Evolutionary conservation across 305 asterid genomes (phyloP).

Genomic region (Nicotiana rustica): DNA sequence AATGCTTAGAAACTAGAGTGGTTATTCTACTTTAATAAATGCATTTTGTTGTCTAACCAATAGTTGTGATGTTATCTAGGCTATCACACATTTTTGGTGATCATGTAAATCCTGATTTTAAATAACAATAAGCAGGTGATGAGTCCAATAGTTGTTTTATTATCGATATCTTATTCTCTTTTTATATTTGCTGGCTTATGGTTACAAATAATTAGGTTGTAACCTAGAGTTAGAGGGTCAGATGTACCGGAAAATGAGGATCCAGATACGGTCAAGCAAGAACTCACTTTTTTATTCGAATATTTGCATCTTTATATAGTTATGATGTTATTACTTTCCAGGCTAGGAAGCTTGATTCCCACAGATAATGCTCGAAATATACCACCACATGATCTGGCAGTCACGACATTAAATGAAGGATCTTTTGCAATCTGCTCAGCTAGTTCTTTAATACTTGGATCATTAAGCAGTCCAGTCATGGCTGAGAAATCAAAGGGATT

Average conservation of each 20-base stretch:
- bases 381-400: slow-evolving; percentile 79
- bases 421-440: slow-evolving; percentile 96
- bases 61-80: background rate
- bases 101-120: background rate
- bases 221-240: slow-evolving; percentile 54
- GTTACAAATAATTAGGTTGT: slow-evolving; percentile 77
- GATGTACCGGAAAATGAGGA: slow-evolving; percentile 48
- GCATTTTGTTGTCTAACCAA: slow-evolving; percentile 1
- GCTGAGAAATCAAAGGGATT: slow-evolving; percentile 39
- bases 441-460: slow-evolving; percentile 93
- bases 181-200: background rate
- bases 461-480: slow-evolving; percentile 36
- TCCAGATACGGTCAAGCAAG: slow-evolving; percentile 47
- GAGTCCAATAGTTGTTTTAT: background rate
- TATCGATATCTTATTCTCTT: background rate
- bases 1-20: slow-evolving; percentile 10
- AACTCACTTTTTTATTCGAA: slow-evolving; percentile 34
- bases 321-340: slow-evolving; percentile 39
- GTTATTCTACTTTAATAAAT: background rate
- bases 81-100: background rate
- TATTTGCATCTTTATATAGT: slow-evolving; percentile 9
- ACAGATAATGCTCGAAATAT: slow-evolving; percentile 52
- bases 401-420: slow-evolving; percentile 74
- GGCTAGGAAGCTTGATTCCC: slow-evolving; percentile 58
- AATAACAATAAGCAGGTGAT: background rate